Evolutionary conservation across 176 grass and related monocot genomes (phyloP).

Genomic region (Metroxylon sagu): DNA sequence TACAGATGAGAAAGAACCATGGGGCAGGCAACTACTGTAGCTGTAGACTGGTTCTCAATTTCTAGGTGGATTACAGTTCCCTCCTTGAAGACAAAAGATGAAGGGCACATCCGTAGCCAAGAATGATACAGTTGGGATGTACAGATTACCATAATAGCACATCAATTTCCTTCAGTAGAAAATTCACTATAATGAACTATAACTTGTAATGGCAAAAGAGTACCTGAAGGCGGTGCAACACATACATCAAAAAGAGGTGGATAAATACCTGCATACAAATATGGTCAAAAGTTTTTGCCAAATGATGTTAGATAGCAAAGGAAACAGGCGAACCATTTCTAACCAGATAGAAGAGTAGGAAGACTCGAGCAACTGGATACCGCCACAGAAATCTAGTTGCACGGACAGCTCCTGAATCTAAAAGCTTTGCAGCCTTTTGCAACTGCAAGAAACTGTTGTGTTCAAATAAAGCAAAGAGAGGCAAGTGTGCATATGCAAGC

Average conservation of each 20-base stretch:
- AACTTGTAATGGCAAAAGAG: not conserved
- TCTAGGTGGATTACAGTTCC: too few relatives aligned
- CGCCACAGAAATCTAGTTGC: slow-evolving; percentile 97
- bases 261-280: slow-evolving; percentile 69
- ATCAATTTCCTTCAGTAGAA: too few relatives aligned
- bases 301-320: not conserved
- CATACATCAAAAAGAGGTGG: slow-evolving; percentile 98
- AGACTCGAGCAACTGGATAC: slow-evolving; percentile 86
- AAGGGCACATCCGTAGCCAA: too few relatives aligned
- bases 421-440: slow-evolving; percentile 88
- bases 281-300: not conserved
- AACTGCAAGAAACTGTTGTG: slow-evolving; percentile 53
- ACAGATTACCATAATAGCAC: too few relatives aligned
- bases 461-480: slow-evolving; percentile 8
- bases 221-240: slow-evolving; percentile 92
- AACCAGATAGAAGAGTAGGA: slow-evolving; percentile 91
- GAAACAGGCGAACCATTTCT: slow-evolving; percentile 11
- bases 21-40: too few relatives aligned
- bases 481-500: not conserved
- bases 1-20: too few relatives aligned
- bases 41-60: too few relatives aligned
- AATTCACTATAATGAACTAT: too few relatives aligned
- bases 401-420: slow-evolving; percentile 90
- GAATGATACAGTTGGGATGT: too few relatives aligned
- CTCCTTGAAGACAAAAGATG: too few relatives aligned